These are phyloP conservation scores for Jaapia argillacea DNA, from an alignment of 768 basidiomycete genomes.

Conservation along the genomic window DNA sequence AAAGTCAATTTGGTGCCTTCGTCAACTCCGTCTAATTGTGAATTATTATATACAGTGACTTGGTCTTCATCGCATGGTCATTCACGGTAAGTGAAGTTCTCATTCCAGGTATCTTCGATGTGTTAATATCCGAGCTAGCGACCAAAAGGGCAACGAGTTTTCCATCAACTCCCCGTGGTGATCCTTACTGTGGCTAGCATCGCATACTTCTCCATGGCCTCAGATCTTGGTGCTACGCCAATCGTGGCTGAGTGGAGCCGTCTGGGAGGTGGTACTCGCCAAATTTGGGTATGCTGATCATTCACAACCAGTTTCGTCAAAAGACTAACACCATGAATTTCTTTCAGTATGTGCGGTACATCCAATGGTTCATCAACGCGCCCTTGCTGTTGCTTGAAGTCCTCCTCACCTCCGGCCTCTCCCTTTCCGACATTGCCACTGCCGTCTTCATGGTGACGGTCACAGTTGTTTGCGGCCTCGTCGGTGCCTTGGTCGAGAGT, in stretches of 20 bases:
- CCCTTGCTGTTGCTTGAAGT: conserved; percentile 39
- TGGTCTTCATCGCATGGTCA: conserved; percentile 26
- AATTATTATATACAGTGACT: no score
- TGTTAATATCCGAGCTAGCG: neutral
- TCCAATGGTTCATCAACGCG: conserved; percentile 48
- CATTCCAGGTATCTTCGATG: neutral
- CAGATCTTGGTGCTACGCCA: conserved; percentile 39
- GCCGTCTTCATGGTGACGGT: conserved; percentile 36
- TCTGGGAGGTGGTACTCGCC: conserved; percentile 22
- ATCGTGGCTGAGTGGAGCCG: conserved; percentile 32
- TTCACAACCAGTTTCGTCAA: neutral
- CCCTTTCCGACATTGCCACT: conserved; percentile 37
- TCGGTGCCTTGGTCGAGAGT: conserved; percentile 39
- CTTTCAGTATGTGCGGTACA: conserved; percentile 40
- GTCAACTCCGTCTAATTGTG: no score
- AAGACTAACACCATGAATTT: neutral
- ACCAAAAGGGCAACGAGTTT: conserved; percentile 30
- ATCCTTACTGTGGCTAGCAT: conserved; percentile 35
- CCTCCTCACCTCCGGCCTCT: conserved; percentile 34
- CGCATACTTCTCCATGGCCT: conserved; percentile 46
- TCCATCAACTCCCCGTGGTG: conserved; percentile 39
- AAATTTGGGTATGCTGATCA: conserved; percentile 29
- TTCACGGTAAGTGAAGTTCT: conserved; percentile 23
- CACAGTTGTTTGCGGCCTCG: conserved; percentile 33
- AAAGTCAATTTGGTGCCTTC: no score